phyloP scores from a whole-genome alignment of 306 rosid genomes.

The Quercus parvula region DNA sequence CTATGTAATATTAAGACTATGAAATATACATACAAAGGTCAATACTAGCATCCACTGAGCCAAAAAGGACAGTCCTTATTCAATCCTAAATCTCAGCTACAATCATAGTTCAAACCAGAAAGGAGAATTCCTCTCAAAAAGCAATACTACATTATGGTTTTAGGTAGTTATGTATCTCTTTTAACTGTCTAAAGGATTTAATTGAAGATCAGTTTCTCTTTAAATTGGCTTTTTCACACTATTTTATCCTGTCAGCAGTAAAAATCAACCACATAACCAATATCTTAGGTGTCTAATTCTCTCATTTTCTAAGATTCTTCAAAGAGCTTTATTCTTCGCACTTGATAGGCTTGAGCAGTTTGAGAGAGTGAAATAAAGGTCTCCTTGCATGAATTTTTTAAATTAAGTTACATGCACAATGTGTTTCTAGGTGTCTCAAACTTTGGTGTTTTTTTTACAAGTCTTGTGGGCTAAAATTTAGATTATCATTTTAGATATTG shows the following conservation, averaged over 20 bases:
- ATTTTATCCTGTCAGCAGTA: background rate
- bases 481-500: background rate
- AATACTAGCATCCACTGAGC: background rate
- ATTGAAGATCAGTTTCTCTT: too few species aligned
- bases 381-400: background rate
- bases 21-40: background rate
- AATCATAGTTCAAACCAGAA: background rate
- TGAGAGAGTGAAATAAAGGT: background rate
- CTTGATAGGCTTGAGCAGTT: background rate
- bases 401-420: too few species aligned
- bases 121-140: too few species aligned
- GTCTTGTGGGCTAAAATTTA: background rate
- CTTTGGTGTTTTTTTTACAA: background rate
- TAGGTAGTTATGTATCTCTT: too few species aligned
- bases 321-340: background rate
- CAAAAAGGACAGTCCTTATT: background rate
- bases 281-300: background rate
- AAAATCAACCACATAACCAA: background rate
- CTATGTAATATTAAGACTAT: background rate
- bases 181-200: too few species aligned
- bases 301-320: background rate
- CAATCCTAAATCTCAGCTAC: background rate
- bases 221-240: too few species aligned
- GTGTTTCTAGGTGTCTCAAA: background rate
- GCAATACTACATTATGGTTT: too few species aligned